Percentiles rank a stretch among this genome's conserved stretches.
phyloP scores from a whole-genome alignment of 2,329 filamentous ascomycete genomes.

The Pyrenophora tritici-repentis region DNA sequence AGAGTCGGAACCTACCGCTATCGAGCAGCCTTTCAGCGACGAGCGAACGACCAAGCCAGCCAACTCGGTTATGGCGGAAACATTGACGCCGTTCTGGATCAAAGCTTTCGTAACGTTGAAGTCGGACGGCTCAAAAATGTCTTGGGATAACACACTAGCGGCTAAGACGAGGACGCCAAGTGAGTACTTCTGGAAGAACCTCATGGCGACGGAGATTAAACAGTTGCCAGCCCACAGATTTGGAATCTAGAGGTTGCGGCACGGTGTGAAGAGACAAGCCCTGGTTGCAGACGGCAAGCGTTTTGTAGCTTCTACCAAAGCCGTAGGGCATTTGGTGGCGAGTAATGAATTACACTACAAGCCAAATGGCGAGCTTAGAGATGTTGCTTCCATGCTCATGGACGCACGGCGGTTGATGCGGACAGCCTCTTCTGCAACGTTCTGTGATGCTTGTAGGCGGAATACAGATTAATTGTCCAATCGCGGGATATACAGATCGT shows the following conservation, averaged over 20 bases:
- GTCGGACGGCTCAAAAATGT: constrained; percentile 19
- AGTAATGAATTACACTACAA: neutral
- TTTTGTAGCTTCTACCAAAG: constrained; percentile 2
- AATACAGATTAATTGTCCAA: neutral
- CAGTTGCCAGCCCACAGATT: neutral
- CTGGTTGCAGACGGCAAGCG: neutral
- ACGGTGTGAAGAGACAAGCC: neutral
- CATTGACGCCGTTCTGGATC: constrained; percentile 22
- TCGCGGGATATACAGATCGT: neutral
- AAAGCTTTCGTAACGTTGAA: constrained; percentile 30
- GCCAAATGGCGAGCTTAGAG: too few species aligned
- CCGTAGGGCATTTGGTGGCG: neutral
- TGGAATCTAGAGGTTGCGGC: neutral
- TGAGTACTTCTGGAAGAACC: neutral
- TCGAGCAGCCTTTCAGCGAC: constrained; percentile 15
- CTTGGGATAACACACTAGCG: neutral
- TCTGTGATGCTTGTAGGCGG: neutral
- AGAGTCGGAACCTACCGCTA: constrained; percentile 17
- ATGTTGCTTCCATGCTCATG: too few species aligned
- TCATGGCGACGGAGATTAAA: neutral
- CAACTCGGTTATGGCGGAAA: constrained; percentile 20
- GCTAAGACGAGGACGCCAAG: neutral
- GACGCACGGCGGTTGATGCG: neutral
- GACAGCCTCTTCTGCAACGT: neutral
- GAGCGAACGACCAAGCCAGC: constrained; percentile 1